Percentiles rank a stretch among this genome's conserved stretches.
These are phyloP conservation scores for Umbilicus rupestris DNA, from an alignment of 164 flowering plant species.

Conservation along the genomic window DNA sequence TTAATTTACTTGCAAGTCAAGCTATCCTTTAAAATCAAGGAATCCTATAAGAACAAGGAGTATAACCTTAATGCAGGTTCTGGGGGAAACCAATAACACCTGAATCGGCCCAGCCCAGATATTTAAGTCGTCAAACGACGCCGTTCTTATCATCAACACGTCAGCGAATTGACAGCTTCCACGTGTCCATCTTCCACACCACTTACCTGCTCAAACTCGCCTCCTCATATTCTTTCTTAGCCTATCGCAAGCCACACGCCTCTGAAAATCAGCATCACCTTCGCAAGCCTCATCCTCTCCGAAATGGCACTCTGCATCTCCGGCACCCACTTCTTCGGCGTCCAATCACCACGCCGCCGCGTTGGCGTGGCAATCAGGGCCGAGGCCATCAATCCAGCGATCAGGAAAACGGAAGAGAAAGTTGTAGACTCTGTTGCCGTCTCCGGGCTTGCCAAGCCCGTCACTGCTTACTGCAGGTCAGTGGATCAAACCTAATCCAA, in stretches of 20 bases:
- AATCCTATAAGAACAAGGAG: too few species aligned
- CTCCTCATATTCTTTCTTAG: too few species aligned
- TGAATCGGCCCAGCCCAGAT: too few species aligned
- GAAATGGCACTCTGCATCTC: slow-evolving; percentile 2
- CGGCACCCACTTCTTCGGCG: neutral
- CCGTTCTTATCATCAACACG: too few species aligned
- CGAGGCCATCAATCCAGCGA: slow-evolving; percentile 59
- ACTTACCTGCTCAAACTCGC: too few species aligned
- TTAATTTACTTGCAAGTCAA: too few species aligned
- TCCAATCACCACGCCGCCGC: neutral
- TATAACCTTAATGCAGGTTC: too few species aligned
- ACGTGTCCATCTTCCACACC: too few species aligned
- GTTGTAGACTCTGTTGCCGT: slow-evolving; percentile 78
- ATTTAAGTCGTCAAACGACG: too few species aligned
- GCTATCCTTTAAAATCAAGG: too few species aligned
- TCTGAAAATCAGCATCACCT: neutral
- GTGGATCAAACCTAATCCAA: neutral
- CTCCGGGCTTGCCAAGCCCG: slow-evolving; percentile 70
- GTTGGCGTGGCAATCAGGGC: slow-evolving; percentile 35
- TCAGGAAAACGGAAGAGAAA: slow-evolving; percentile 66
- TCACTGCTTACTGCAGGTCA: slow-evolving; percentile 92
- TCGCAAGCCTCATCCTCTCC: neutral
- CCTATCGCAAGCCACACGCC: slow-evolving; percentile 2
- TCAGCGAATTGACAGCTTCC: too few species aligned
- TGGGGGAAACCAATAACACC: too few species aligned